Evolutionary conservation across 2,329 filamentous ascomycete species (phyloP), one percentile per base, ranked within the genome.

Genomic region (Calonectria leucothoes): DNA sequence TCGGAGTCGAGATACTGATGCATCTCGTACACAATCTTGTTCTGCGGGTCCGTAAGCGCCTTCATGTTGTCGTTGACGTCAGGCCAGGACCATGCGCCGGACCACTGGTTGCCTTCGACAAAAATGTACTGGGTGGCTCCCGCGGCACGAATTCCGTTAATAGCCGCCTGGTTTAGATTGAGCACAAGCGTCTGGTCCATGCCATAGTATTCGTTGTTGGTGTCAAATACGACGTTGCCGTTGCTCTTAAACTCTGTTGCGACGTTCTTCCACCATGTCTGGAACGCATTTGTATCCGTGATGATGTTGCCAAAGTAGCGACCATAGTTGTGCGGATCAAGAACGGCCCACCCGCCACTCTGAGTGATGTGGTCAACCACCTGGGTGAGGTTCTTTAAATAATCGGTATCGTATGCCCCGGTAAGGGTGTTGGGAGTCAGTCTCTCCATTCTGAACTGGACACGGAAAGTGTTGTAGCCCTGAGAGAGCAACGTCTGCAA

Each of bases 161-260:
- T 92, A 69, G 91, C 91, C 11, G 90, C 91, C 81, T 93, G 91
- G 86, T 93, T 93, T 57, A 93, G 88, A 77, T 89, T 83, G 10
- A 90, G 83, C 11, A 93, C 91, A 4, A 92, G 88, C 1, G 81
- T 82, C 81, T 92, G 89, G 79, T 91, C 89, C 87, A 92, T 91
- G 80, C 88, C 87, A 82, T 93, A 84, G 82, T 91, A 92, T 84
- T 93, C 91, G 82, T 93, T 93, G 88, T 93, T 93, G 74, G 90
- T 92, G 83, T 93, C 91, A 76, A 92, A 93, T 80, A 93, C 86
- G 77, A 93, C 90, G 31, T 86, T 86, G 57, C 82, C 78, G 83
- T 93, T 90, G 80, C 80, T 80, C 75, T 84, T 86, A 82, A 91
- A 93, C 68, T 86, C 82, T 2, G 81, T 82, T 1, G 91, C 91